Conservation (phyloP, 768 basidiomycete species). For the Leccinum incarnatum region DNA sequence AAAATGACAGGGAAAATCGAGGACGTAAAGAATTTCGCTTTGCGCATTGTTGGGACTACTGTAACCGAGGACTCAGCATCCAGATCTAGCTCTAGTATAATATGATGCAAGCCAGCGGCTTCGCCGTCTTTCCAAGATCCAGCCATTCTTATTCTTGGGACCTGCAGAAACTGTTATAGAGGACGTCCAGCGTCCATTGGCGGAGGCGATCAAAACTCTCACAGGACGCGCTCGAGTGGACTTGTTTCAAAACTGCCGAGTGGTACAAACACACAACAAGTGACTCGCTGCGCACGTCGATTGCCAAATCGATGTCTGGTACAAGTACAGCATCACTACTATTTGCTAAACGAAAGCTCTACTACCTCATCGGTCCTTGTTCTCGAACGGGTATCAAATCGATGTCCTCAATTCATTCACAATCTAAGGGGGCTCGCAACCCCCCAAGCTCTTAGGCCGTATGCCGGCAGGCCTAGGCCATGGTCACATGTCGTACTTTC, state of each 20-base stretch:
- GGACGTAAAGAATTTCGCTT: too few relatives aligned
- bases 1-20: too few relatives aligned
- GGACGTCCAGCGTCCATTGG: neutral
- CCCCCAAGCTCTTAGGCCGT: neutral
- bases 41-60: too few relatives aligned
- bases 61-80: too few relatives aligned
- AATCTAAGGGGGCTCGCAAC: neutral
- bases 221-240: neutral
- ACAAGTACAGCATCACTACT: constrained; percentile 16
- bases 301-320: constrained; percentile 12
- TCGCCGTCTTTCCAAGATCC: too few relatives aligned
- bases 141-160: too few relatives aligned
- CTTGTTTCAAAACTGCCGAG: neutral
- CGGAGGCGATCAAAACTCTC: neutral
- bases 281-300: constrained; percentile 6
- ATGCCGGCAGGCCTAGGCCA: neutral
- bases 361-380: constrained; percentile 16
- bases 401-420: constrained; percentile 16
- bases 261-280: neutral
- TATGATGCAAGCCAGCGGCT: too few relatives aligned
- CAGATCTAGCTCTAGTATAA: too few relatives aligned
- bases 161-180: neutral
- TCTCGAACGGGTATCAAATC: constrained; percentile 25
- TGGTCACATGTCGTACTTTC: constrained; percentile 63
- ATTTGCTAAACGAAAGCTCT: constrained; percentile 11